Evolutionary conservation across 805 yeast genomes (phyloP).

Genomic region (Maudiozyma serrabonitensis): DNA sequence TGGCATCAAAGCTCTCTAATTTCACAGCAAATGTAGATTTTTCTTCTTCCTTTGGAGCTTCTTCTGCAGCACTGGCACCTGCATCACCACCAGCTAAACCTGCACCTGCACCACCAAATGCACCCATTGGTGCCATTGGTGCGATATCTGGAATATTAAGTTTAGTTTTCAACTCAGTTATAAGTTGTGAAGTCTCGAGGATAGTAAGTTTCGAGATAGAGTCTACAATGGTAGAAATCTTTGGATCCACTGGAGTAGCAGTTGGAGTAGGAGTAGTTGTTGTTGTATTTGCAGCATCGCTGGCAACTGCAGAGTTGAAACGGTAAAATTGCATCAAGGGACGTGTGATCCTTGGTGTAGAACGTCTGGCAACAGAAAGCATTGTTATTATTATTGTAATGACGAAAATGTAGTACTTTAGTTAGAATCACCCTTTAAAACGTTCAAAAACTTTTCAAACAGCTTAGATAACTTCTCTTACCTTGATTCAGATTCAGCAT

Average conservation of each 20-base stretch:
- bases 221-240: constrained; percentile 78
- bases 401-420: no score
- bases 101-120: constrained; percentile 48
- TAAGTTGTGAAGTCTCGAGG: constrained; percentile 83
- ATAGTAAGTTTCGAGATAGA: constrained; percentile 85
- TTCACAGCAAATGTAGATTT: constrained; percentile 88
- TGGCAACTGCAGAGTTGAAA: not conserved
- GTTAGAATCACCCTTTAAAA: no score
- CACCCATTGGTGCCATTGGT: constrained; percentile 13
- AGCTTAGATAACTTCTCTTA: no score
- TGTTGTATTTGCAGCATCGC: not conserved
- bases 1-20: constrained; percentile 88
- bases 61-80: constrained; percentile 61
- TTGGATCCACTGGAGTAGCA: constrained; percentile 55
- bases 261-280: not conserved
- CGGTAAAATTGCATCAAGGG: constrained; percentile 1
- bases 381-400: not conserved
- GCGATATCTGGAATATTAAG: constrained; percentile 92
- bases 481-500: no score
- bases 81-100: constrained; percentile 48
- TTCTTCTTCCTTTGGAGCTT: constrained; percentile 71
- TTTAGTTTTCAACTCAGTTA: constrained; percentile 66
- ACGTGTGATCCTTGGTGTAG: constrained; percentile 1
- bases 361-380: constrained; percentile 4
- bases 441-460: no score